These are phyloP conservation scores for Scleroderma citrinum DNA, from an alignment of 768 basidiomycete genomes.

Conservation along the genomic window DNA sequence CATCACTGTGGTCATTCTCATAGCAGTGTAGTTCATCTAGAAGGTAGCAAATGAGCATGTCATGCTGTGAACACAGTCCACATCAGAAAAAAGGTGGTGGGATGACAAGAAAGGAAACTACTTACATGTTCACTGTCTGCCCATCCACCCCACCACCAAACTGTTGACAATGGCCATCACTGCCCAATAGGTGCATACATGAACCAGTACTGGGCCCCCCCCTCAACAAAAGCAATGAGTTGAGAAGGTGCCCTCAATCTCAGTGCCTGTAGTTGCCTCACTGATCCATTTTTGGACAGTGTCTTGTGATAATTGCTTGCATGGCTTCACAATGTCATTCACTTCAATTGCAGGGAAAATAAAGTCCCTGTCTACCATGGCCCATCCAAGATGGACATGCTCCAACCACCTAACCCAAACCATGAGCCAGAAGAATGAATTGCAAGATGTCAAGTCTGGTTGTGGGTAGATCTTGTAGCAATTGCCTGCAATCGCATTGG, in stretches of 20 bases:
- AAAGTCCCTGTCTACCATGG: constrained; percentile 21
- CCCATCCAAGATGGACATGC: neutral
- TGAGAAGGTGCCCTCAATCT: constrained; percentile 15
- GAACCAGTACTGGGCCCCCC: constrained; percentile 2
- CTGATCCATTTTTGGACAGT: constrained; percentile 23
- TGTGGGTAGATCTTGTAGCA: neutral
- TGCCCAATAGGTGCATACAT: constrained; percentile 11
- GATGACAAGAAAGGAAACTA: too few relatives aligned
- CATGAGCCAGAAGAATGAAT: too few relatives aligned
- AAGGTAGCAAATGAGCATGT: too few relatives aligned
- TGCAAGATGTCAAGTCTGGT: too few relatives aligned
- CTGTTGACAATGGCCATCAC: constrained; percentile 29
- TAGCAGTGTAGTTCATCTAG: too few relatives aligned
- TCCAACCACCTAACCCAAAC: neutral
- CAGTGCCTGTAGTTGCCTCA: constrained; percentile 12
- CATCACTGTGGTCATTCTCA: too few relatives aligned
- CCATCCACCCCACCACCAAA: constrained; percentile 40
- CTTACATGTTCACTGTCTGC: constrained; percentile 28
- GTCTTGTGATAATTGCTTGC: constrained; percentile 24
- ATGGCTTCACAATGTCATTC: constrained; percentile 21
- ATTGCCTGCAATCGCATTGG: neutral
- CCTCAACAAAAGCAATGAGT: constrained; percentile 33
- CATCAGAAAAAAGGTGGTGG: too few relatives aligned
- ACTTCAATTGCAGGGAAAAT: constrained; percentile 27
- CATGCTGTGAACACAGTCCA: too few relatives aligned